Conservation (phyloP, 2,329 filamentous ascomycete genomes). For the Diaporthe ampelina region DNA sequence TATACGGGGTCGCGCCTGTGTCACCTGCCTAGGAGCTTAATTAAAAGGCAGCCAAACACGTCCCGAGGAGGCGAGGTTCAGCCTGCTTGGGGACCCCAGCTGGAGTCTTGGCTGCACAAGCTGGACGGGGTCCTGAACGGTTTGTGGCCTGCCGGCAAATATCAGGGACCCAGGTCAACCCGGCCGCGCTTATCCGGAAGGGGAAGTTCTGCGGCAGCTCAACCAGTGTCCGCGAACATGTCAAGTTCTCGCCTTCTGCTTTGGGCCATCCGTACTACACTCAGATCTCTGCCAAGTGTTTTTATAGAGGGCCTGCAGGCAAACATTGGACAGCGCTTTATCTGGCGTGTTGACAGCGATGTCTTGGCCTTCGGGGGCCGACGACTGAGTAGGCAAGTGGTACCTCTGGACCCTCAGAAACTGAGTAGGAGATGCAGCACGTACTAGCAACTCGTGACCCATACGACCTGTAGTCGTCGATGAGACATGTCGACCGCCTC, state of each 20-base stretch:
- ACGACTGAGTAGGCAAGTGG: constrained; percentile 38
- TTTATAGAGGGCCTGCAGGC: not conserved
- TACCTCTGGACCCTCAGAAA: constrained; percentile 3
- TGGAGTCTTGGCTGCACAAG: constrained; percentile 4
- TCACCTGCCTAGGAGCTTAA: constrained; percentile 19
- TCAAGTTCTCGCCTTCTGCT: constrained; percentile 10
- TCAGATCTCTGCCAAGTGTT: constrained; percentile 15
- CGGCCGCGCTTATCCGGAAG: constrained; percentile 1
- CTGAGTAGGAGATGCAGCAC: not conserved
- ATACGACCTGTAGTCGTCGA: not conserved
- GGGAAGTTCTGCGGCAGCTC: constrained; percentile 13
- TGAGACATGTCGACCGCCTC: not conserved
- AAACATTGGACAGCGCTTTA: constrained; percentile 32
- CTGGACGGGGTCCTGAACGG: not conserved
- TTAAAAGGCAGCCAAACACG: constrained; percentile 11
- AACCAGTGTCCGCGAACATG: not conserved
- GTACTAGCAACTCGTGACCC: not conserved
- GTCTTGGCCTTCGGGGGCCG: constrained; percentile 32
- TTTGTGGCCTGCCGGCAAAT: constrained; percentile 14
- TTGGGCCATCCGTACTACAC: constrained; percentile 4
- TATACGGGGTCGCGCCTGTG: constrained; percentile 23
- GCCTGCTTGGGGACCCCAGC: constrained; percentile 8
- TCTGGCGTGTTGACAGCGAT: constrained; percentile 12
- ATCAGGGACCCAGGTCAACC: not conserved
- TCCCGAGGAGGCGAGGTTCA: constrained; percentile 9